Conservation (phyloP, 805 yeast genomes). For the Komagataella pseudopastoris region DNA sequence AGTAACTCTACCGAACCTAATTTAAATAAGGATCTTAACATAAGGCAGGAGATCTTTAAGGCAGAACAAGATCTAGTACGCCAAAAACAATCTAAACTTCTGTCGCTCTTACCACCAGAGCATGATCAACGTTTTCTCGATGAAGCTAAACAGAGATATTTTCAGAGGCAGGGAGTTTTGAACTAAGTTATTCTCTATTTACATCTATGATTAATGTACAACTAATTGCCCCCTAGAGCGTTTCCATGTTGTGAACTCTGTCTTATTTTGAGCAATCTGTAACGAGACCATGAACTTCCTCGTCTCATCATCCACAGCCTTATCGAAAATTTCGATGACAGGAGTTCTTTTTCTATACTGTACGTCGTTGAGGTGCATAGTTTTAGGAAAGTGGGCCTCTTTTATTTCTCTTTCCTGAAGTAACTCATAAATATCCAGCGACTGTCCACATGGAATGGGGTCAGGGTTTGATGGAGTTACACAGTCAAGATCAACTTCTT, state of each 20-base stretch:
- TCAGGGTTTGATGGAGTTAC: conserved; percentile 75
- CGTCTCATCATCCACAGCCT: conserved; percentile 9
- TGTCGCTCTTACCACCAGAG: background rate
- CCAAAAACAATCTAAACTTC: background rate
- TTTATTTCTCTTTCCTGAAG: conserved; percentile 23
- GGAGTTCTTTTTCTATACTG: conserved; percentile 5
- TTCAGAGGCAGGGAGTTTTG: background rate
- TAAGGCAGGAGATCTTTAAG: background rate
- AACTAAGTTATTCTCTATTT: background rate
- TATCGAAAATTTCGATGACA: conserved; percentile 16
- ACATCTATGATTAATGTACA: background rate
- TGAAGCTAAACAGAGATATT: background rate
- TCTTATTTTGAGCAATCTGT: conserved; percentile 15
- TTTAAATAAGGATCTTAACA: background rate
- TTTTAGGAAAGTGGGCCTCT: conserved; percentile 2
- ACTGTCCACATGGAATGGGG: conserved; percentile 70
- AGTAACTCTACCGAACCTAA: background rate
- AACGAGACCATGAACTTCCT: conserved; percentile 13
- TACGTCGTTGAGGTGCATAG: conserved; percentile 6
- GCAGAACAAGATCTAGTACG: background rate
- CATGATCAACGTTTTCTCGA: background rate
- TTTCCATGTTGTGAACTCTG: conserved; percentile 15
- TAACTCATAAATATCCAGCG: conserved; percentile 44
- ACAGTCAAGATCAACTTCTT: conserved; percentile 88
- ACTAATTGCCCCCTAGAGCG: background rate